phyloP scores from a whole-genome alignment of 2,329 filamentous ascomycete species.

The Clarireedia sp. region DNA sequence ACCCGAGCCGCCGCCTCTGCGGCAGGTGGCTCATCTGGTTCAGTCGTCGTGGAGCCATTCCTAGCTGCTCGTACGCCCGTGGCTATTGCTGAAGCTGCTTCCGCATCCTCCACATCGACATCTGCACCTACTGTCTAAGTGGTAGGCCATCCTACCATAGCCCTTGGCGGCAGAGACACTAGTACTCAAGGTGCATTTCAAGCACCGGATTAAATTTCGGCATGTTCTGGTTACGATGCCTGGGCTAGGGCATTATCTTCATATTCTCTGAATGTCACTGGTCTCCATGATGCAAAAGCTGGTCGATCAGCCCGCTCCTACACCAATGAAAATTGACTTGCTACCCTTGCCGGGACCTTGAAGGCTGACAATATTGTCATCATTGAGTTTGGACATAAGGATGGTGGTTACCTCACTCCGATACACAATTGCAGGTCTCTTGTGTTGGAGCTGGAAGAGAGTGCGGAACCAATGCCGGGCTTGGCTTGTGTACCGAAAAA shows the following conservation, averaged over 20 bases:
- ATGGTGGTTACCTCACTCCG: slow-evolving; percentile 44
- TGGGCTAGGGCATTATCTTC: slow-evolving; percentile 58
- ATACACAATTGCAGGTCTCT: slow-evolving; percentile 53
- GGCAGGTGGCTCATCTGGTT: not conserved
- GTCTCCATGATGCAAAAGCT: slow-evolving; percentile 58
- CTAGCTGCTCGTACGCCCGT: not conserved
- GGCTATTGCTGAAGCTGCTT: not conserved
- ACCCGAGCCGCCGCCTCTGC: no score
- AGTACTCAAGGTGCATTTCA: slow-evolving; percentile 33
- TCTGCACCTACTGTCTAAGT: slow-evolving; percentile 40
- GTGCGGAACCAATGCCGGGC: slow-evolving; percentile 36
- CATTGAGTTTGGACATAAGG: slow-evolving; percentile 59
- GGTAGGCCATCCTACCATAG: slow-evolving; percentile 58
- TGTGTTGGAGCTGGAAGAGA: slow-evolving; percentile 42
- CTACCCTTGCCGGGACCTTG: slow-evolving; percentile 41
- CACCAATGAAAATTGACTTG: slow-evolving; percentile 58
- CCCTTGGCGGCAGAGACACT: slow-evolving; percentile 37
- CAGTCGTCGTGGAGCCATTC: not conserved
- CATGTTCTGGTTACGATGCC: slow-evolving; percentile 8
- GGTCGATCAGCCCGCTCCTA: slow-evolving; percentile 60
- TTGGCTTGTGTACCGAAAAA: slow-evolving; percentile 21
- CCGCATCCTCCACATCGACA: not conserved
- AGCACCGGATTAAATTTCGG: no score
- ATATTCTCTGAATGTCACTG: slow-evolving; percentile 40
- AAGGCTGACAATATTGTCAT: slow-evolving; percentile 39